phyloP scores from a whole-genome alignment of 2,329 filamentous ascomycete genomes.

The Plectosphaerella sp. region DNA sequence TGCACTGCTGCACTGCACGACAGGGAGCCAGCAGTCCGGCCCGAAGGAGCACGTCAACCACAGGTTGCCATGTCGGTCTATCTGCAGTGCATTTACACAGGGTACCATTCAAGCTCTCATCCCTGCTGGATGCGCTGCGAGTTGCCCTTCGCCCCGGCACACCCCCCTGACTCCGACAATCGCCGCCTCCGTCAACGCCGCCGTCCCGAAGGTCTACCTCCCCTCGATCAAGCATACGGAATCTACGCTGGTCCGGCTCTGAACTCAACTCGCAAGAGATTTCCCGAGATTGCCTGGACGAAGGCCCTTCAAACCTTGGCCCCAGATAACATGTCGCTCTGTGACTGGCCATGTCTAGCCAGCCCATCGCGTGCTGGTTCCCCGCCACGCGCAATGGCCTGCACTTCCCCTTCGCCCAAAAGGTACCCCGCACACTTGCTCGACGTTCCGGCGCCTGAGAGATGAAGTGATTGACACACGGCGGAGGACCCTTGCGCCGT shows the following conservation, averaged over 20 bases:
- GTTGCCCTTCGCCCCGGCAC: not conserved
- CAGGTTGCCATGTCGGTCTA: not conserved
- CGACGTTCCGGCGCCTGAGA: slow-evolving; percentile 5
- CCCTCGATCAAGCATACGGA: not conserved
- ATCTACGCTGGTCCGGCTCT: not conserved
- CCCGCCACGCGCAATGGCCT: slow-evolving; percentile 7
- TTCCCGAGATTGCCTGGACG: slow-evolving; percentile 26
- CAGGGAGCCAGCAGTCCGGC: not conserved
- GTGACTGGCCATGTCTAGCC: slow-evolving; percentile 26
- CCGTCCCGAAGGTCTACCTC: not conserved
- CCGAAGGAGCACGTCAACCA: not conserved
- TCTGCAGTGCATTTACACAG: not conserved
- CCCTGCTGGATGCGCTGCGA: not conserved
- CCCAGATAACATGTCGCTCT: slow-evolving; percentile 29
- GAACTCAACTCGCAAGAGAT: slow-evolving; percentile 23
- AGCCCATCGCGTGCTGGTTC: slow-evolving; percentile 3
- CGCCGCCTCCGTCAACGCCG: slow-evolving; percentile 6
- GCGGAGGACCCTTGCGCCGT: slow-evolving; percentile 4
- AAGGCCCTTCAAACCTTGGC: slow-evolving; percentile 10
- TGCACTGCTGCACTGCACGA: not conserved
- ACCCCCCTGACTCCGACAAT: not conserved
- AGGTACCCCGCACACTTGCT: slow-evolving; percentile 8
- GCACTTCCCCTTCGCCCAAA: slow-evolving; percentile 10
- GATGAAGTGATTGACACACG: slow-evolving; percentile 9
- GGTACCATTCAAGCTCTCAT: not conserved